phyloP scores from a whole-genome alignment of 805 yeast species.

The Candida tammaniensis region DNA sequence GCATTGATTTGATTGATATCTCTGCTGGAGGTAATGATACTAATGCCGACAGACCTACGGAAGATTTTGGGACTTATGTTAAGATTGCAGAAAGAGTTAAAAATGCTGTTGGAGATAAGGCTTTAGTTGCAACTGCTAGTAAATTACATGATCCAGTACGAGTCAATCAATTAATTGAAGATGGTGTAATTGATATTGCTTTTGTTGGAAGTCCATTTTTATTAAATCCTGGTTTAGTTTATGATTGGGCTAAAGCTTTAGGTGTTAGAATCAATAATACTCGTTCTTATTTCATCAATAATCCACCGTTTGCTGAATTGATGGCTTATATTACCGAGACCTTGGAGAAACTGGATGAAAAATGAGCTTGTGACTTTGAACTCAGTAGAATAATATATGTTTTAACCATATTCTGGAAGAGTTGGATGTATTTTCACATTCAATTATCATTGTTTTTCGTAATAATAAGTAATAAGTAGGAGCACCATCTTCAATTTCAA shows the following conservation, averaged over 20 bases:
- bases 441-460: no score
- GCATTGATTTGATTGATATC: slow-evolving; percentile 53
- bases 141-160: slow-evolving; percentile 26
- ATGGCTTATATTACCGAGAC: no score
- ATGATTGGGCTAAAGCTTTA: slow-evolving; percentile 50
- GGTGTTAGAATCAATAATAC: slow-evolving; percentile 30
- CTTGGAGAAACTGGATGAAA: no score
- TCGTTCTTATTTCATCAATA: slow-evolving; percentile 24
- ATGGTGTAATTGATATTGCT: slow-evolving; percentile 46
- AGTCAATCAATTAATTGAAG: slow-evolving; percentile 40
- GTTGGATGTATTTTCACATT: no score
- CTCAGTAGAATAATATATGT: no score
- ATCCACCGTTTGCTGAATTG: slow-evolving; percentile 10
- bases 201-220: slow-evolving; percentile 46
- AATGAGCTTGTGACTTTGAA: no score
- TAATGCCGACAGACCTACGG: slow-evolving; percentile 24
- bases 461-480: no score
- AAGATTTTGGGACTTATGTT: slow-evolving; percentile 31
- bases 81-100: slow-evolving; percentile 42
- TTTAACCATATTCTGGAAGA: no score
- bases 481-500: no score
- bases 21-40: slow-evolving; percentile 51
- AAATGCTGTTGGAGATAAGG: slow-evolving; percentile 37
- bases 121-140: slow-evolving; percentile 49
- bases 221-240: slow-evolving; percentile 49